A percentile compares a stretch with the other conserved stretches of the same genome.
These are phyloP conservation scores for Uronychia binucleata DNA, from an alignment of 73 alveolate genomes.

Conservation along the genomic window DNA sequence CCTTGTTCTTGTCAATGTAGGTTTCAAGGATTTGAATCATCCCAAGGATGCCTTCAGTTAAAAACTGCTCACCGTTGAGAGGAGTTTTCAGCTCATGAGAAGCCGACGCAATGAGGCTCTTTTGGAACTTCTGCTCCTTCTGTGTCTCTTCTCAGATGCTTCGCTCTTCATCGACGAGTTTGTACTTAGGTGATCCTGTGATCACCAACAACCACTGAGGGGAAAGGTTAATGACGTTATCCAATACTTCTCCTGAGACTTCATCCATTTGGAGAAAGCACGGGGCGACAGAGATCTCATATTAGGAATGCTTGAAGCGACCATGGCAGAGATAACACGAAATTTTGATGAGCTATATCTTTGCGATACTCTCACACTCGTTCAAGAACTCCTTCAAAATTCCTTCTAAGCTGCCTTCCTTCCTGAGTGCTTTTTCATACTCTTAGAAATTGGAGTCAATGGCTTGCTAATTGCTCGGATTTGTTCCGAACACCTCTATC, in stretches of 20 bases:
- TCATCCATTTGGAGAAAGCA: neutral
- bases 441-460: too few relatives aligned
- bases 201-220: neutral
- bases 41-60: neutral
- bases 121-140: neutral
- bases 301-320: neutral
- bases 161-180: neutral
- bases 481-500: neutral
- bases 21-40: neutral
- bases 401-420: neutral
- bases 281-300: neutral
- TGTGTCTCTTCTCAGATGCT: neutral
- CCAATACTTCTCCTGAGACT: neutral
- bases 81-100: neutral
- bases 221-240: neutral
- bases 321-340: neutral
- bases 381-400: neutral
- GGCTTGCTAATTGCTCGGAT: too few relatives aligned
- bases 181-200: neutral
- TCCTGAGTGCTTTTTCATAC: neutral
- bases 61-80: neutral
- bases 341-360: neutral
- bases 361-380: neutral
- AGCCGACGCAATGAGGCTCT: neutral
- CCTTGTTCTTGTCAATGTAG: neutral